Conservation (phyloP, 495 filamentous ascomycete species). For the Astrothelium subdiscretum region DNA sequence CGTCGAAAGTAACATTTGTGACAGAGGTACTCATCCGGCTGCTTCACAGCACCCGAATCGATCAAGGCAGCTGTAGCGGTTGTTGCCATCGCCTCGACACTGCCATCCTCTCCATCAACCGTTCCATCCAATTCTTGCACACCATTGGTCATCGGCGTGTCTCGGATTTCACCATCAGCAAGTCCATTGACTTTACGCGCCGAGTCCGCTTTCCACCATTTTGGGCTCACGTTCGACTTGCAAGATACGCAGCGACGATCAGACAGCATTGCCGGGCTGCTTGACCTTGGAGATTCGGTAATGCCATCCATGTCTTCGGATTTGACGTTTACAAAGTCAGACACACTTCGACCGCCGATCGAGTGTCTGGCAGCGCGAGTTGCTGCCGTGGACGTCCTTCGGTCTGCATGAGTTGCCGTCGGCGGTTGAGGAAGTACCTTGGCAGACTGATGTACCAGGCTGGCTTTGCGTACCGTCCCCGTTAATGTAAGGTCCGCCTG, state of each 20-base stretch:
- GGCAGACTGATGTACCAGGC: conserved; percentile 44
- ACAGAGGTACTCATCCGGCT: conserved; percentile 18
- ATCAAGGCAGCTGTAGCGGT: conserved; percentile 9
- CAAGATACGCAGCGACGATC: conserved; percentile 36
- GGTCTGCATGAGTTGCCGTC: conserved; percentile 18
- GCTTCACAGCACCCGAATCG: not conserved
- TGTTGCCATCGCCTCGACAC: conserved; percentile 5
- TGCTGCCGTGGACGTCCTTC: conserved; percentile 28
- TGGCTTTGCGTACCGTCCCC: conserved; percentile 83
- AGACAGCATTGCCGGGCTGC: conserved; percentile 3
- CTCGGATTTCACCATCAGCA: conserved; percentile 9
- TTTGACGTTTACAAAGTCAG: conserved; percentile 15
- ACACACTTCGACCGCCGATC: conserved; percentile 10
- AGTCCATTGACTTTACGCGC: conserved; percentile 10
- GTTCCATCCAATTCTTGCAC: conserved; percentile 4
- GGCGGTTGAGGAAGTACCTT: conserved; percentile 24
- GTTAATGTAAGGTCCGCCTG: conserved; percentile 84
- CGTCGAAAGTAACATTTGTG: conserved; percentile 26
- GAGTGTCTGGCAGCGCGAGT: not conserved
- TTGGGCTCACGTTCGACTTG: conserved; percentile 46
- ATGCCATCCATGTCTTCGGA: conserved; percentile 14
- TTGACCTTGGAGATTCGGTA: not conserved
- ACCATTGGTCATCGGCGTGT: not conserved
- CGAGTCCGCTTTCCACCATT: conserved; percentile 38
- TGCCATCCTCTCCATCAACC: not conserved